Evolutionary conservation across 176 grass and related monocot species (phyloP).

Genomic region (Triticum turgidum): DNA sequence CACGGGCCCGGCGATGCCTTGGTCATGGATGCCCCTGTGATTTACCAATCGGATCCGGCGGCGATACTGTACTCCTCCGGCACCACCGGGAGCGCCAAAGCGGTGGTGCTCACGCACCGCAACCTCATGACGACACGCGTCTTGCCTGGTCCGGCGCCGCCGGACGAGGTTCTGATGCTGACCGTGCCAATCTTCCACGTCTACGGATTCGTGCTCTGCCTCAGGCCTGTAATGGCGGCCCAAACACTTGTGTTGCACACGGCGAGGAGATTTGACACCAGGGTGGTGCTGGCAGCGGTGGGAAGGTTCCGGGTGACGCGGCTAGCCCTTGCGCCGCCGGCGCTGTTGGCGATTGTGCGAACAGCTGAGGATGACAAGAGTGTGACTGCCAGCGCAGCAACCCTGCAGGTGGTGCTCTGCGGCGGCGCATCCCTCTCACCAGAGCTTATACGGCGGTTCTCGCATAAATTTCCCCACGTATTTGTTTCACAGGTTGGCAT

Average conservation of each 20-base stretch:
- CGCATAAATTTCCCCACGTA: constrained; percentile 11
- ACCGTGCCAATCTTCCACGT: constrained; percentile 53
- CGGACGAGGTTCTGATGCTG: constrained; percentile 5
- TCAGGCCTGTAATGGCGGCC: constrained; percentile 9
- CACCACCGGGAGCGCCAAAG: constrained; percentile 44
- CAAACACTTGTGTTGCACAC: constrained; percentile 42
- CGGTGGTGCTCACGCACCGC: constrained; percentile 35
- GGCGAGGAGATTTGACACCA: constrained; percentile 32
- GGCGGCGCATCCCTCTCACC: constrained; percentile 28
- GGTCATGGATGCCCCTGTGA: not conserved
- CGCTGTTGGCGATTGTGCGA: constrained; percentile 33
- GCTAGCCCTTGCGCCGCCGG: constrained; percentile 34
- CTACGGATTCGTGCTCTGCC: constrained; percentile 46
- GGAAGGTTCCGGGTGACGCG: constrained; percentile 19
- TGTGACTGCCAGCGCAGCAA: not conserved
- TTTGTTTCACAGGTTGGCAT: constrained; percentile 24
- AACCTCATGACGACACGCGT: constrained; percentile 25
- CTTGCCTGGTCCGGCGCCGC: not conserved
- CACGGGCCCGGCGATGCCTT: not conserved
- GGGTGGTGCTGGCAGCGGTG: constrained; percentile 6
- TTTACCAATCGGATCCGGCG: constrained; percentile 43
- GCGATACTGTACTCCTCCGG: constrained; percentile 49
- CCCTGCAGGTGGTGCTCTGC: constrained; percentile 21
- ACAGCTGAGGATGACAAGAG: constrained; percentile 18
- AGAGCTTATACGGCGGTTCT: constrained; percentile 35